Percentiles rank a stretch among this genome's conserved stretches.
phyloP scores from a whole-genome alignment of 1,284 basidiomycete species.

The Takashimella koratensis region DNA sequence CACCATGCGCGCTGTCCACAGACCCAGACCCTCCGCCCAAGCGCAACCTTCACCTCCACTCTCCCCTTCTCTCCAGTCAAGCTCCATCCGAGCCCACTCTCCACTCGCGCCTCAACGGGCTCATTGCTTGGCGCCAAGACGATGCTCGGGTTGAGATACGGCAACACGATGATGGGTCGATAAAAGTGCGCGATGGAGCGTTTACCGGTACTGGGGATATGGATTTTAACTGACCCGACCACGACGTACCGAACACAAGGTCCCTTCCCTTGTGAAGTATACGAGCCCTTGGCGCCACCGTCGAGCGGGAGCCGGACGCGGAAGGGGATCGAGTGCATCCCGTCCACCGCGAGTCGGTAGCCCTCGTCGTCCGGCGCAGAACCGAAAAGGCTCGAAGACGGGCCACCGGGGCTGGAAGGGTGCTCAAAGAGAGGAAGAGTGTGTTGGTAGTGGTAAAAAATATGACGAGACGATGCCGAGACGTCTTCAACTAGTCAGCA shows the following conservation, averaged over 20 bases:
- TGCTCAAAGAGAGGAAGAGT: conserved; percentile 58
- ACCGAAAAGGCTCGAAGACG: conserved; percentile 52
- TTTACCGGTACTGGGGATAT: conserved; percentile 59
- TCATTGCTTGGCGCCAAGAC: conserved; percentile 62
- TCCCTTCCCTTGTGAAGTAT: conserved; percentile 57
- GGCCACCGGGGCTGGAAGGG: conserved; percentile 47
- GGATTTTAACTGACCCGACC: conserved; percentile 79
- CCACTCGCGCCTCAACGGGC: conserved; percentile 61
- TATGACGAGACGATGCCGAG: conserved; percentile 63
- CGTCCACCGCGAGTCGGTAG: conserved; percentile 63
- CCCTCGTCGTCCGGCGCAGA: conserved; percentile 65
- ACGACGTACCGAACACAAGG: conserved; percentile 74
- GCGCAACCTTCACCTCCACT: conserved; percentile 66
- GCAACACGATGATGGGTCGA: conserved; percentile 76
- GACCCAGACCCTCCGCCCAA: conserved; percentile 77
- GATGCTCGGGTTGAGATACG: conserved; percentile 64
- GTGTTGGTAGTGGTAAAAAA: conserved; percentile 78
- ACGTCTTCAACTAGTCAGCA: conserved; percentile 49
- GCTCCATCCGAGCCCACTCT: conserved; percentile 58
- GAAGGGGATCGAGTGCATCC: conserved; percentile 72
- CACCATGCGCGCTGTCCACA: conserved; percentile 78
- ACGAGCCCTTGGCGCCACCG: conserved; percentile 67
- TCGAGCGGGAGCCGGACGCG: conserved; percentile 68
- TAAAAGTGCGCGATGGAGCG: conserved; percentile 90
- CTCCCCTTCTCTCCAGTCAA: conserved; percentile 62